Conservation (phyloP, 345 rosid species). For the Populus tremula region DNA sequence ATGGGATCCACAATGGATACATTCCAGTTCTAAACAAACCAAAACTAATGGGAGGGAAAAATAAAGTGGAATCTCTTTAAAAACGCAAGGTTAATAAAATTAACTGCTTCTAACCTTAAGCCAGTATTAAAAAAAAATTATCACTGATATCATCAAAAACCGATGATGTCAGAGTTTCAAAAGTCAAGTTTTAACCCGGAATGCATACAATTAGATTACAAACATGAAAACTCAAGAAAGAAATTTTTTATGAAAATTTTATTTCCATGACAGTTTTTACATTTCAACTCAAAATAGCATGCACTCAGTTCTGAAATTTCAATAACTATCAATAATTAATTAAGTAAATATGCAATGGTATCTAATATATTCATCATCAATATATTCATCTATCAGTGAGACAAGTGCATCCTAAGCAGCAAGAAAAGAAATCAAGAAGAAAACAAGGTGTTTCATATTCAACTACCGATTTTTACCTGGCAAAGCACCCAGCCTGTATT, state of each 20-base stretch:
- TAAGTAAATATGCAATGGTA: not conserved
- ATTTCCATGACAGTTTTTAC: not conserved
- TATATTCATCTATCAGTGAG: not conserved
- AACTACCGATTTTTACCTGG: conserved; percentile 50
- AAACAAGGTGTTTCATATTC: not conserved
- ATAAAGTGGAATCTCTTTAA: not conserved
- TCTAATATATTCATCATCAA: not conserved
- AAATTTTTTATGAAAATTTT: not conserved
- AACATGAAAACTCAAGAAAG: not conserved
- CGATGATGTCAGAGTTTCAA: not conserved
- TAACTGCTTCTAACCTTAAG: not conserved
- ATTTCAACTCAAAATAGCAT: not conserved
- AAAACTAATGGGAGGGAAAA: not conserved
- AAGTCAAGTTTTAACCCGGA: not conserved
- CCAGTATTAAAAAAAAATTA: not conserved
- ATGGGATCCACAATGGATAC: not conserved
- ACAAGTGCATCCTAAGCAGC: not conserved
- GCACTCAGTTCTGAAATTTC: not conserved
- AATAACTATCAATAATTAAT: not conserved
- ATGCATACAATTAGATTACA: too few species aligned
- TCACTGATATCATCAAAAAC: not conserved
- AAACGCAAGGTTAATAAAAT: not conserved
- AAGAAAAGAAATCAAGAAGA: not conserved
- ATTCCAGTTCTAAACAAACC: not conserved
- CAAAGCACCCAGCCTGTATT: conserved; percentile 96